These are phyloP conservation scores for Globisporangium viniferum DNA, from an alignment of 352 stramenopile genomes.

Conservation along the genomic window DNA sequence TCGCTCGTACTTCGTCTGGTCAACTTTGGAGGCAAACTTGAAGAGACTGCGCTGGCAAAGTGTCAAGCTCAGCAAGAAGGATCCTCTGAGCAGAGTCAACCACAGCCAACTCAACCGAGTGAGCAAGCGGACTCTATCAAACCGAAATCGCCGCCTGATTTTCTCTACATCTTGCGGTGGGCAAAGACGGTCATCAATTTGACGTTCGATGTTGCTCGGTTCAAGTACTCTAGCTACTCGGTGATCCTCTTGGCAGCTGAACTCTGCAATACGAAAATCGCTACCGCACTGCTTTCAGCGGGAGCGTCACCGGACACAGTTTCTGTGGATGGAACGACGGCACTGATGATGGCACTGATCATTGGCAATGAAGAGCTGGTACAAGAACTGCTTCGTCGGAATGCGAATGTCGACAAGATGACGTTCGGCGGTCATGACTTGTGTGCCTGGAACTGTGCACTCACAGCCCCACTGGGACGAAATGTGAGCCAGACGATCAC, in stretches of 20 bases:
- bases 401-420: constrained; percentile 52
- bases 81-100: background rate
- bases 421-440: constrained; percentile 47
- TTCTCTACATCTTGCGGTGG: constrained; percentile 32
- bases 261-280: constrained; percentile 28
- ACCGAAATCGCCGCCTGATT: background rate
- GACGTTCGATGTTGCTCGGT: constrained; percentile 35
- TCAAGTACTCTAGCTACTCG: constrained; percentile 48
- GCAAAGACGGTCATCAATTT: constrained; percentile 43
- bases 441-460: constrained; percentile 50
- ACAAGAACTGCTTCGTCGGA: constrained; percentile 24
- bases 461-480: constrained; percentile 30
- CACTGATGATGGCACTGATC: constrained; percentile 62
- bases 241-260: constrained; percentile 56
- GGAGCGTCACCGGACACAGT: constrained; percentile 31
- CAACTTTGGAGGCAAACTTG: background rate
- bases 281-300: constrained; percentile 33
- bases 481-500: constrained; percentile 19
- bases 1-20: constrained; percentile 32
- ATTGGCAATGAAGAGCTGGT: constrained; percentile 37
- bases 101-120: background rate
- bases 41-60: background rate
- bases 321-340: constrained; percentile 35
- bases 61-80: background rate
- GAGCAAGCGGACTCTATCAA: background rate